Conservation (phyloP, 1,284 basidiomycete genomes). For the Leccinum insolens region DNA sequence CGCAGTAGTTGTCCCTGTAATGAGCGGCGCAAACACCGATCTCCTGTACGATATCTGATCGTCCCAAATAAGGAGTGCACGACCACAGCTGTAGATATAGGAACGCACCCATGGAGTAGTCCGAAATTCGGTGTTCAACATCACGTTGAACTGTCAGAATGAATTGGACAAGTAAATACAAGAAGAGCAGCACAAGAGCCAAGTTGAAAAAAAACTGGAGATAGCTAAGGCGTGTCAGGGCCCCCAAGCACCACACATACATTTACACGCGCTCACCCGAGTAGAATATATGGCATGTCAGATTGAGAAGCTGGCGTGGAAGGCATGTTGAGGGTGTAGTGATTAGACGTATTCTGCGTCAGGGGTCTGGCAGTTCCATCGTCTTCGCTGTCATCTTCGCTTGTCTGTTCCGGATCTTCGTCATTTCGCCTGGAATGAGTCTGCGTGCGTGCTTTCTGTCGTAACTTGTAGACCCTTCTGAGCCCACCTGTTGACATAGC, state of each 20-base stretch:
- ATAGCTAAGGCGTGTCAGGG: conserved; percentile 57
- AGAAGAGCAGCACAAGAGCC: conserved; percentile 80
- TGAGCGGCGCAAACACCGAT: conserved; percentile 82
- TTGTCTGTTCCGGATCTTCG: conserved; percentile 46
- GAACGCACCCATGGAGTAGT: conserved; percentile 83
- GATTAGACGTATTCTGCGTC: conserved; percentile 67
- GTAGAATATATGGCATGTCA: conserved; percentile 72
- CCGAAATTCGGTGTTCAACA: conserved; percentile 85
- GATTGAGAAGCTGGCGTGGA: conserved; percentile 55
- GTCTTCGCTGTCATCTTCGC: conserved; percentile 43
- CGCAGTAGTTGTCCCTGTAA: conserved; percentile 85
- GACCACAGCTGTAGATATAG: conserved; percentile 19
- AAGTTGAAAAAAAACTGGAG: conserved; percentile 95
- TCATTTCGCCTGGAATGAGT: conserved; percentile 33
- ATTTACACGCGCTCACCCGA: conserved; percentile 58
- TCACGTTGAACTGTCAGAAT: conserved; percentile 90
- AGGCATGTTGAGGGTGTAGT: conserved; percentile 80
- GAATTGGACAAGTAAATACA: conserved; percentile 86
- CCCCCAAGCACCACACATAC: conserved; percentile 9
- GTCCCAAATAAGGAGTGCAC: conserved; percentile 23
- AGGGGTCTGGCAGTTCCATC: conserved; percentile 41
- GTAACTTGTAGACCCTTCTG: conserved; percentile 65
- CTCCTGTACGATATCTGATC: conserved; percentile 83
- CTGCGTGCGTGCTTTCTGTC: conserved; percentile 49
- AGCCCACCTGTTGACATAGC: conserved; percentile 69